phyloP scores from a whole-genome alignment of 192 early-diverging fungal species.

The Umbelopsis ramanniana region DNA sequence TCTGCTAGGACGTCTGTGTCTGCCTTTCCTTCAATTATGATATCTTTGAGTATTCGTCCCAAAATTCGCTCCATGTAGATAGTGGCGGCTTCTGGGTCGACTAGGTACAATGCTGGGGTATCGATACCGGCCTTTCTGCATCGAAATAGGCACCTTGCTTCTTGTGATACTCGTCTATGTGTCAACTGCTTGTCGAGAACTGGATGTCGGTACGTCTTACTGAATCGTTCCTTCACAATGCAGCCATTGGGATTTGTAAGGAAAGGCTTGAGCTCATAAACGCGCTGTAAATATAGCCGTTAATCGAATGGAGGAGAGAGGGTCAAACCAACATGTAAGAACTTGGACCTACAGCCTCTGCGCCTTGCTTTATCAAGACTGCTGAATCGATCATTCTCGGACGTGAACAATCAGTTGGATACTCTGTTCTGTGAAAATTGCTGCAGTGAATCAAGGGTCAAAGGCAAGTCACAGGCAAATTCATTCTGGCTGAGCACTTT shows the following conservation, averaged over 20 bases:
- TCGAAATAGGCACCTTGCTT: slow-evolving; percentile 81
- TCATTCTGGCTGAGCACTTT: too few species aligned
- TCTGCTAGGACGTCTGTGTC: slow-evolving; percentile 46
- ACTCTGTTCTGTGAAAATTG: neutral
- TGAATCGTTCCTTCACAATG: slow-evolving; percentile 94
- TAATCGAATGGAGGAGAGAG: neutral
- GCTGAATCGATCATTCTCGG: slow-evolving; percentile 47
- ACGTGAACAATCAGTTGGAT: neutral
- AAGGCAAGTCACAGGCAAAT: neutral
- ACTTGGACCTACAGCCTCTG: slow-evolving; percentile 72
- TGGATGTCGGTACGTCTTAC: slow-evolving; percentile 91
- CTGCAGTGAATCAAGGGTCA: neutral
- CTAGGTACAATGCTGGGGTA: slow-evolving; percentile 80
- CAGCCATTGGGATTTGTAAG: slow-evolving; percentile 52
- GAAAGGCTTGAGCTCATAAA: slow-evolving; percentile 70
- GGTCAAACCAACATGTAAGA: too few species aligned
- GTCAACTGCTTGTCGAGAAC: slow-evolving; percentile 88
- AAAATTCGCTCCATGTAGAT: slow-evolving; percentile 94
- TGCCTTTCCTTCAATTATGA: slow-evolving; percentile 45
- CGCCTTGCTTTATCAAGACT: slow-evolving; percentile 82
- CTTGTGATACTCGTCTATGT: slow-evolving; percentile 73
- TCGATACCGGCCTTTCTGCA: slow-evolving; percentile 76
- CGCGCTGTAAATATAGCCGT: slow-evolving; percentile 55
- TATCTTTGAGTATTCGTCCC: slow-evolving; percentile 79
- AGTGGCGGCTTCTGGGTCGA: slow-evolving; percentile 69